Conservation (phyloP, 2,329 filamentous ascomycete genomes). For the Exserohilum rostratum region DNA sequence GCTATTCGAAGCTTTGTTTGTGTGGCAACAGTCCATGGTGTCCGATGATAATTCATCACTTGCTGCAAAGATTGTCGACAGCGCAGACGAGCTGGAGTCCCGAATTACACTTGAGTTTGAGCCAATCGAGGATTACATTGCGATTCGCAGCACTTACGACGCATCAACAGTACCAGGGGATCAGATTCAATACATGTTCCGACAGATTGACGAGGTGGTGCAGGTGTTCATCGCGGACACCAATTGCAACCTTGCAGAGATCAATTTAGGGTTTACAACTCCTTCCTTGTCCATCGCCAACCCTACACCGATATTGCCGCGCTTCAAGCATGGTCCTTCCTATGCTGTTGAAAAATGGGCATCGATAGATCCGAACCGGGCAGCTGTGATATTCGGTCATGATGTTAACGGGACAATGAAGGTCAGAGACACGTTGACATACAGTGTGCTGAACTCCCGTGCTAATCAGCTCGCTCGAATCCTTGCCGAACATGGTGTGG, state of each 20-base stretch:
- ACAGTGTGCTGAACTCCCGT: slow-evolving; percentile 65
- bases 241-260: slow-evolving; percentile 40
- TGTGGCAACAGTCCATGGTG: slow-evolving; percentile 78
- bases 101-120: slow-evolving; percentile 78
- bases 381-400: slow-evolving; percentile 69
- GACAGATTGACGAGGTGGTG: slow-evolving; percentile 66
- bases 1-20: slow-evolving; percentile 79
- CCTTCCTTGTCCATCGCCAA: slow-evolving; percentile 51
- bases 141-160: slow-evolving; percentile 63
- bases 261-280: slow-evolving; percentile 27
- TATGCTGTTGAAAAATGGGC: slow-evolving; percentile 62
- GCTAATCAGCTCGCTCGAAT: slow-evolving; percentile 69
- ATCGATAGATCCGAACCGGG: slow-evolving; percentile 54
- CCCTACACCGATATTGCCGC: slow-evolving; percentile 34
- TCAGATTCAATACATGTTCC: slow-evolving; percentile 63
- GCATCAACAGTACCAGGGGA: slow-evolving; percentile 58
- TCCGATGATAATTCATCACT: slow-evolving; percentile 35
- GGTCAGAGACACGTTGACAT: slow-evolving; percentile 61
- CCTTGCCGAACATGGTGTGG: slow-evolving; percentile 57
- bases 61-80: slow-evolving; percentile 62
- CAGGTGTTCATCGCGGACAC: slow-evolving; percentile 50
- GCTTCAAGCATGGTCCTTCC: slow-evolving; percentile 37
- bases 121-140: slow-evolving; percentile 59
- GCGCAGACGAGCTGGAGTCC: slow-evolving; percentile 77
- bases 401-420: slow-evolving; percentile 48